These are phyloP conservation scores for Cytospora piceicola DNA, from an alignment of 2,329 filamentous ascomycete species.

Conservation along the genomic window DNA sequence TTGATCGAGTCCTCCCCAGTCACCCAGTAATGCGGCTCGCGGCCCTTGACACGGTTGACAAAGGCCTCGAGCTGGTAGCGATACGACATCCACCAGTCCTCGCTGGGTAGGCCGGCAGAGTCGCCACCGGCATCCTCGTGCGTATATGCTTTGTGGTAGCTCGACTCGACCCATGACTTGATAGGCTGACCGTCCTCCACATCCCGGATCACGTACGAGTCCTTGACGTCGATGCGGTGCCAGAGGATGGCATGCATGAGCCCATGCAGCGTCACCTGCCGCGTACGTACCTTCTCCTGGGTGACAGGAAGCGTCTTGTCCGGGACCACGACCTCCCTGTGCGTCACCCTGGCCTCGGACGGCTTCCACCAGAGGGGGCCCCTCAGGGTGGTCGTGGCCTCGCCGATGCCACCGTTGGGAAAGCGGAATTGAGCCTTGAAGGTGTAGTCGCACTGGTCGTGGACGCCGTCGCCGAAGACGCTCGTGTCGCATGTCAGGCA, in stretches of 20 bases:
- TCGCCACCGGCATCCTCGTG: slow-evolving; percentile 38
- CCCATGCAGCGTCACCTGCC: slow-evolving; percentile 37
- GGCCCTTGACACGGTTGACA: slow-evolving; percentile 48
- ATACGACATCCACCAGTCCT: slow-evolving; percentile 49
- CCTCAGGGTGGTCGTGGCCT: slow-evolving; percentile 38
- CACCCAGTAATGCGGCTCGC: slow-evolving; percentile 43
- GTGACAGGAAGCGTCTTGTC: slow-evolving; percentile 32
- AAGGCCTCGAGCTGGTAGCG: slow-evolving; percentile 53
- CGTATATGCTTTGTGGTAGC: slow-evolving; percentile 41
- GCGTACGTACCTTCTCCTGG: slow-evolving; percentile 36
- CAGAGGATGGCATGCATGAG: slow-evolving; percentile 37
- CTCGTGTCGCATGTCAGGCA: slow-evolving; percentile 41
- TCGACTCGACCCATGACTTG: slow-evolving; percentile 34
- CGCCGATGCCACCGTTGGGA: slow-evolving; percentile 43
- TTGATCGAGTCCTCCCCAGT: slow-evolving; percentile 41
- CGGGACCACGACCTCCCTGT: slow-evolving; percentile 34
- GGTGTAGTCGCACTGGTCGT: slow-evolving; percentile 38
- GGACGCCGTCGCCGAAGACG: slow-evolving; percentile 32
- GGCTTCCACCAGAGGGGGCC: slow-evolving; percentile 31
- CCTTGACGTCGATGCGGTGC: slow-evolving; percentile 44
- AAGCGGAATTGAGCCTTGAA: slow-evolving; percentile 45
- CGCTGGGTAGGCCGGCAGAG: slow-evolving; percentile 34
- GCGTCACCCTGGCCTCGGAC: slow-evolving; percentile 34
- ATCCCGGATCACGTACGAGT: slow-evolving; percentile 39
- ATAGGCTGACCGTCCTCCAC: slow-evolving; percentile 29